These are phyloP conservation scores for Naganishia randhawae DNA, from an alignment of 768 basidiomycete genomes.

Conservation along the genomic window DNA sequence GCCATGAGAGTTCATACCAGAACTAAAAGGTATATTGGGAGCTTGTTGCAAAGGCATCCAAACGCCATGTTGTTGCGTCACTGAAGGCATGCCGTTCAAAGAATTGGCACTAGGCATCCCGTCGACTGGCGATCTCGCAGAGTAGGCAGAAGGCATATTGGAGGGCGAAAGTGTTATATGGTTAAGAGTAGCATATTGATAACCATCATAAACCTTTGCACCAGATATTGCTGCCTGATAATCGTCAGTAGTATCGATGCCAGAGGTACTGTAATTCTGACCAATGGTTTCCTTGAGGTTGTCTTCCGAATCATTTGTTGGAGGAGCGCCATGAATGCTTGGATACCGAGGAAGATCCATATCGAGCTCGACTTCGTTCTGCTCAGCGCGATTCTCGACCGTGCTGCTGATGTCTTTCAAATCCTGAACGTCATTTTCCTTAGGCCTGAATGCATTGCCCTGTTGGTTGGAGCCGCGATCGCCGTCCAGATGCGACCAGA, in stretches of 20 bases:
- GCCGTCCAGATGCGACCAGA: constrained; percentile 38
- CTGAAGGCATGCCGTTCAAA: background rate
- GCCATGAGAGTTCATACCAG: background rate
- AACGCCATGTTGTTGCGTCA: constrained; percentile 22
- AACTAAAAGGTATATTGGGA: background rate
- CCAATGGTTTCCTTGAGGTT: background rate
- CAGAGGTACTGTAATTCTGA: background rate
- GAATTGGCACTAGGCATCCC: background rate
- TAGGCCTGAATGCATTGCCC: background rate
- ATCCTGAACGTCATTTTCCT: constrained; percentile 23
- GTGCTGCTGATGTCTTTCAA: background rate
- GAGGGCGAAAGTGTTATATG: background rate
- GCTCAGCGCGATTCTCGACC: background rate
- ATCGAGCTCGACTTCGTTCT: constrained; percentile 5
- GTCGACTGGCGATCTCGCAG: constrained; percentile 6
- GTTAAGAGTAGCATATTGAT: constrained; percentile 13
- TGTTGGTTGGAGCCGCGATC: constrained; percentile 3
- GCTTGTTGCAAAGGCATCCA: constrained; percentile 28
- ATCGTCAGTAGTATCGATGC: background rate
- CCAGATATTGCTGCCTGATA: background rate
- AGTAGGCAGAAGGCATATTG: constrained; percentile 8
- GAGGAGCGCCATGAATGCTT: constrained; percentile 7
- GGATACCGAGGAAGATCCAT: constrained; percentile 23
- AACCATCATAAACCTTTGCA: background rate
- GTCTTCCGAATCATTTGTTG: background rate